These are phyloP conservation scores for Boechera retrofracta DNA, from an alignment of 345 rosid species.

Conservation along the genomic window DNA sequence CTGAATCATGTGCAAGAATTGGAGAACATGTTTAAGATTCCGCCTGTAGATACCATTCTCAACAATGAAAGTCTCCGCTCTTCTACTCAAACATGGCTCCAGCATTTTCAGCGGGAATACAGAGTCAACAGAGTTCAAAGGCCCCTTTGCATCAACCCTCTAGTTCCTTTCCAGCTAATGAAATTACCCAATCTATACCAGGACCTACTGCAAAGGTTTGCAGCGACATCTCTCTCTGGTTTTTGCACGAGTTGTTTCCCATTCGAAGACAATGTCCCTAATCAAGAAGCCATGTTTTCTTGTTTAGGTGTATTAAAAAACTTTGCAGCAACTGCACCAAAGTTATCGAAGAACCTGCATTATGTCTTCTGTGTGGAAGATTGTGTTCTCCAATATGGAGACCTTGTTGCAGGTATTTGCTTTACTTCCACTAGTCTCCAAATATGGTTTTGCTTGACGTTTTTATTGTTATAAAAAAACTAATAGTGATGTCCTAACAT, in stretches of 20 bases:
- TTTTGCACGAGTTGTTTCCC: conserved; percentile 12
- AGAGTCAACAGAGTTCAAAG: conserved; percentile 44
- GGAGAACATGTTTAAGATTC: conserved; percentile 82
- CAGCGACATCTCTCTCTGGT: conserved; percentile 21
- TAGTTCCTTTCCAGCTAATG: conserved; percentile 85
- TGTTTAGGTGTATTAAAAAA: conserved; percentile 75
- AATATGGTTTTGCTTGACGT: conserved; percentile 16
- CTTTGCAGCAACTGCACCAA: conserved; percentile 65
- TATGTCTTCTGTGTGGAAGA: conserved; percentile 92
- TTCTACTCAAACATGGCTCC: conserved; percentile 64
- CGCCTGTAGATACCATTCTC: conserved; percentile 60
- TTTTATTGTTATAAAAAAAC: conserved; percentile 1
- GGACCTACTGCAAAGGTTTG: conserved; percentile 84
- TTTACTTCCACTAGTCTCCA: conserved; percentile 30
- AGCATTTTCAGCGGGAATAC: conserved; percentile 62
- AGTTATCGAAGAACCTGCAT: conserved; percentile 66
- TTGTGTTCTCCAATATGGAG: conserved; percentile 79
- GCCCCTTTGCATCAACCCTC: conserved; percentile 58
- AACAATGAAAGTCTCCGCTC: conserved; percentile 58
- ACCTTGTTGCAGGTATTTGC: conserved; percentile 80
- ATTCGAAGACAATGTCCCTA: conserved; percentile 26
- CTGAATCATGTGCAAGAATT: conserved; percentile 64
- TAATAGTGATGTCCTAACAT: neutral
- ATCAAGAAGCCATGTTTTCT: conserved; percentile 18
- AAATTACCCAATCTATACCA: conserved; percentile 80